These are phyloP conservation scores for Citrus inodora DNA, from an alignment of 345 rosid species.

Conservation along the genomic window DNA sequence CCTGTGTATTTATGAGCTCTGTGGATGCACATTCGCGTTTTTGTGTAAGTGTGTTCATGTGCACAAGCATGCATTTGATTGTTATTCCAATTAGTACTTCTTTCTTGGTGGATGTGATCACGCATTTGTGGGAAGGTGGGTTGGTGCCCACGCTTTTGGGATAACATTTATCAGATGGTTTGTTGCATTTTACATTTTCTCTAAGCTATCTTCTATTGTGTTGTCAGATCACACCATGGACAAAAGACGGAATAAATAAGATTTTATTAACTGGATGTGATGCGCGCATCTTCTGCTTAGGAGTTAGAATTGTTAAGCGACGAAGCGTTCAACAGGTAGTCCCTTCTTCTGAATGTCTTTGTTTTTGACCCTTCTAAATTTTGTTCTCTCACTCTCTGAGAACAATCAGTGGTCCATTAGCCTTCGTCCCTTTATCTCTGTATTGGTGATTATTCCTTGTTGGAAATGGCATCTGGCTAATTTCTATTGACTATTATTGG, in stretches of 20 bases:
- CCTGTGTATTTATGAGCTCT: not conserved
- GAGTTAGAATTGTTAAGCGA: slow-evolving; percentile 81
- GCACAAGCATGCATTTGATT: not conserved
- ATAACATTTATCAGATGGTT: slow-evolving; percentile 1
- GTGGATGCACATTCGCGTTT: not conserved
- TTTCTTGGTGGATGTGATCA: not conserved
- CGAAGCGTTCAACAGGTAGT: slow-evolving; percentile 78
- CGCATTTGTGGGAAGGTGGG: not conserved
- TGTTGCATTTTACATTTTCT: not conserved
- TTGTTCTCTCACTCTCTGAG: not conserved
- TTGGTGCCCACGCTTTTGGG: not conserved
- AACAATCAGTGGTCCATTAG: not conserved
- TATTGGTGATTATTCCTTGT: not conserved
- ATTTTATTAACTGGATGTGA: slow-evolving; percentile 77
- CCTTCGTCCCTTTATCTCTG: not conserved
- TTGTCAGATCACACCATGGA: slow-evolving; percentile 65
- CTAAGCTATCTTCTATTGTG: slow-evolving; percentile 4
- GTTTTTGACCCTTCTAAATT: not conserved
- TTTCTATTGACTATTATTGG: not conserved
- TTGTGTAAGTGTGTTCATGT: not conserved
- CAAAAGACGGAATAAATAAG: slow-evolving; percentile 80
- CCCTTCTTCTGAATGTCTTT: slow-evolving; percentile 2
- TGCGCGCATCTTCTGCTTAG: slow-evolving; percentile 82
- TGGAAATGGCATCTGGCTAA: not conserved
- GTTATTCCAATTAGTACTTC: not conserved